These are phyloP conservation scores for Neurospora hispaniola DNA, from an alignment of 495 filamentous ascomycete species.

Conservation along the genomic window DNA sequence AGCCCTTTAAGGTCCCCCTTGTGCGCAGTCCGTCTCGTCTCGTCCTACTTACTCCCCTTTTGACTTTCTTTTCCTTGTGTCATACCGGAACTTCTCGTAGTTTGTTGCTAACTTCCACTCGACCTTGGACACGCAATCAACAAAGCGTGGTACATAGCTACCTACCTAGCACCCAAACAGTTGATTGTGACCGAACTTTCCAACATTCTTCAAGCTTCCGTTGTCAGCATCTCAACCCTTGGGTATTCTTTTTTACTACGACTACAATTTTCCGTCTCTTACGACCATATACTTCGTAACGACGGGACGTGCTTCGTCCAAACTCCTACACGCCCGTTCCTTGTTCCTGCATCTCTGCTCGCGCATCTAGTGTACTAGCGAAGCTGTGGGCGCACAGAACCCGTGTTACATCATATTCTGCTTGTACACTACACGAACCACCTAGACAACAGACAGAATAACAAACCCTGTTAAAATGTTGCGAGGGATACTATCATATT, in stretches of 20 bases:
- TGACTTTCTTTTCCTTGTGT: neutral
- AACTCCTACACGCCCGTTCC: neutral
- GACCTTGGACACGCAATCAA: neutral
- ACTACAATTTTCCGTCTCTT: neutral
- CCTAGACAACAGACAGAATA: neutral
- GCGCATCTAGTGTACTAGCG: neutral
- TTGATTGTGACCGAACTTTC: neutral
- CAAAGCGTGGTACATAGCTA: neutral
- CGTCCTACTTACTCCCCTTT: neutral
- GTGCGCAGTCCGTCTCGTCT: neutral
- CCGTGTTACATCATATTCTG: neutral
- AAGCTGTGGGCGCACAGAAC: neutral
- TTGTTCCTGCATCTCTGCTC: neutral
- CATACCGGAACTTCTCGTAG: neutral
- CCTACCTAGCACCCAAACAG: neutral
- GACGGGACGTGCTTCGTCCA: neutral
- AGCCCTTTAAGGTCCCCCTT: neutral
- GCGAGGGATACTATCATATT: conserved; percentile 37
- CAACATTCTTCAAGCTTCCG: neutral
- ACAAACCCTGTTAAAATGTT: conserved; percentile 11
- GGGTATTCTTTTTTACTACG: neutral
- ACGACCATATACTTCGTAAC: neutral
- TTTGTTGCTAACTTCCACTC: neutral
- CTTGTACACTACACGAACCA: neutral
- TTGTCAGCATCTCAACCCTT: neutral